A percentile compares a stretch with the other conserved stretches of the same genome.
These are phyloP conservation scores for Brassica juncea DNA, from an alignment of 345 rosid genomes.

Conservation along the genomic window DNA sequence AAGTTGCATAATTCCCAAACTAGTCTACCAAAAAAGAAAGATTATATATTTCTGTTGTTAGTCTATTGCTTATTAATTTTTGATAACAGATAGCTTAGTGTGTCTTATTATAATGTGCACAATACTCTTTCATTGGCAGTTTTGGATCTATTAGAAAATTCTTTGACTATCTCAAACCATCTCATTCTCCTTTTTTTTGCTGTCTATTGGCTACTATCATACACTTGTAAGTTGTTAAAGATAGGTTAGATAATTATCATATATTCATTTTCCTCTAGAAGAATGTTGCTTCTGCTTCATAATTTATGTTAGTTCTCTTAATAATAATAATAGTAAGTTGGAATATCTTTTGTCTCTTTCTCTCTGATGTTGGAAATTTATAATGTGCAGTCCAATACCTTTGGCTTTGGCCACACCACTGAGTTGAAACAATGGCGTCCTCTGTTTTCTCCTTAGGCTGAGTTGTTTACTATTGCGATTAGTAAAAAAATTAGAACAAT, in stretches of 20 bases:
- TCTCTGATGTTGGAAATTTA: conserved; percentile 7
- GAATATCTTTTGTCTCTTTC: conserved; percentile 19
- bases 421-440: conserved; percentile 30
- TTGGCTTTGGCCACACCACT: conserved; percentile 26
- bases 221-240: conserved; percentile 38
- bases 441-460: conserved; percentile 33
- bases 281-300: conserved; percentile 34
- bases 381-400: conserved; percentile 14
- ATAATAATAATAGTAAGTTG: conserved; percentile 16
- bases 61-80: background rate
- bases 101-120: conserved; percentile 12
- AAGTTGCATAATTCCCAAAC: background rate
- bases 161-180: conserved; percentile 36
- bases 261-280: conserved; percentile 43
- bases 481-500: background rate
- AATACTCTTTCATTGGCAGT: conserved; percentile 4
- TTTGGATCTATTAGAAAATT: conserved; percentile 23
- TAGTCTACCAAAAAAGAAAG: background rate
- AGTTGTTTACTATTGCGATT: conserved; percentile 13
- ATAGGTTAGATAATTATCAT: conserved; percentile 24
- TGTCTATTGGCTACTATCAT: conserved; percentile 12
- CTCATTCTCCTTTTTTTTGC: background rate
- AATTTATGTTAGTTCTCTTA: conserved; percentile 7
- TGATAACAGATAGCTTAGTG: conserved; percentile 12
- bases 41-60: background rate